Evolutionary conservation across 345 rosid species (phyloP).

Genomic region (Reutealis trisperma): DNA sequence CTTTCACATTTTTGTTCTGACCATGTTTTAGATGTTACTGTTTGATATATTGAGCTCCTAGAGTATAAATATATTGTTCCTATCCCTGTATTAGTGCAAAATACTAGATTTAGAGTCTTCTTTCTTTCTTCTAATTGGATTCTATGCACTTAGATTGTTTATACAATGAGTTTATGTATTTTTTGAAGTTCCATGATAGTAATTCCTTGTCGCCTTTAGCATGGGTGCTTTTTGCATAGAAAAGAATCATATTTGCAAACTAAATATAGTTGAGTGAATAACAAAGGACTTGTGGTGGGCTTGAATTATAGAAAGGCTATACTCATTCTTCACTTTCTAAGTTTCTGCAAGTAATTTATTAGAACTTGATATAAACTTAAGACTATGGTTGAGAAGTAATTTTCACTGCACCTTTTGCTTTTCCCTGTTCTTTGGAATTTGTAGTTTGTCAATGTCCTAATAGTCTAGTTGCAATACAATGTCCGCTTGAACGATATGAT

Average conservation of each 20-base stretch:
- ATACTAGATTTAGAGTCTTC: neutral
- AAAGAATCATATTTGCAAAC: neutral
- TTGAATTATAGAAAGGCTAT: neutral
- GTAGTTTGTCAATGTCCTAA: neutral
- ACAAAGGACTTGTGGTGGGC: neutral
- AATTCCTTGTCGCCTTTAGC: neutral
- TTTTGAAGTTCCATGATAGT: neutral
- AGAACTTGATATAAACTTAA: neutral
- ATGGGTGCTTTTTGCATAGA: neutral
- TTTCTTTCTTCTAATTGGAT: neutral
- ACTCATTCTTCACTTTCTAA: neutral
- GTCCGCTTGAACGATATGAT: neutral
- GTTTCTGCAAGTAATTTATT: neutral
- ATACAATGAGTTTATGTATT: neutral
- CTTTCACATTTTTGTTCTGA: neutral
- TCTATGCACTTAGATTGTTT: neutral
- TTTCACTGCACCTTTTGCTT: constrained; percentile 1
- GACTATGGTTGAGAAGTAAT: neutral
- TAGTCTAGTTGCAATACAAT: neutral
- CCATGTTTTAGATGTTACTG: too few relatives aligned
- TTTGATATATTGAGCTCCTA: neutral
- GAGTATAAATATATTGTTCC: neutral
- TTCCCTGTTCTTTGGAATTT: neutral
- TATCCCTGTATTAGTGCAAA: neutral
- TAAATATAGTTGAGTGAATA: neutral